Conservation (phyloP, 108 stramenopile species). For the Heterococcus sp. region DNA sequence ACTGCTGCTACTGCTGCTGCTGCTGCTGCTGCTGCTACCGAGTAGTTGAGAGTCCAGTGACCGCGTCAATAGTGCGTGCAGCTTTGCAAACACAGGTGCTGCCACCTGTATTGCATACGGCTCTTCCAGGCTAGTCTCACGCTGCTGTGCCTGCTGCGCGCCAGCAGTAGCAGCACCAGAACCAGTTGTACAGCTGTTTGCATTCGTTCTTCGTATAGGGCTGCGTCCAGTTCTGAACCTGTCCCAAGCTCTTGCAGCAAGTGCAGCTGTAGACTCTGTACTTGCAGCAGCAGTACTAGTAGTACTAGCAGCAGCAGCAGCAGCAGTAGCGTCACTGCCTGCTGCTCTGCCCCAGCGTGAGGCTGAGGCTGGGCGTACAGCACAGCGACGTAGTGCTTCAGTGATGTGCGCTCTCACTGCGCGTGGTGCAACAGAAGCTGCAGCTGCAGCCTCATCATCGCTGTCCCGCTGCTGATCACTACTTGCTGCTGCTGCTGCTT, state of each 20-base stretch:
- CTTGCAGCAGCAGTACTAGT: neutral
- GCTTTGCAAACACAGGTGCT: constrained; percentile 29
- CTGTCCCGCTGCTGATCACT: neutral
- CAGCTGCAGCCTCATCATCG: neutral
- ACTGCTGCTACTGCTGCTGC: neutral
- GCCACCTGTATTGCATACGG: constrained; percentile 27
- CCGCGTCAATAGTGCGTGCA: constrained; percentile 13
- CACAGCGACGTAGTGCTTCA: neutral
- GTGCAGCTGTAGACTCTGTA: too few relatives aligned
- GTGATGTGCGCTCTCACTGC: neutral
- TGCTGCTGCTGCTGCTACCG: neutral
- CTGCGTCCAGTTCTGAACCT: too few relatives aligned
- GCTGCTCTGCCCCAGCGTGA: neutral
- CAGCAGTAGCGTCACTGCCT: neutral
- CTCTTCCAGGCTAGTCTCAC: constrained; percentile 35
- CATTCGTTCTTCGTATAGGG: too few relatives aligned
- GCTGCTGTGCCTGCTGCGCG: too few relatives aligned
- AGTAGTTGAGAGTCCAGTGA: constrained; percentile 7
- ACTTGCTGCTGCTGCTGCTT: neutral
- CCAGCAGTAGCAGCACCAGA: neutral
- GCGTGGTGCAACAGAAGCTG: neutral
- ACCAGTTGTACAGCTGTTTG: too few relatives aligned
- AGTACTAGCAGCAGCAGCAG: neutral
- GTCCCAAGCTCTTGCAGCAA: too few relatives aligned
- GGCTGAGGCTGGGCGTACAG: neutral